These are phyloP conservation scores for Melaleuca alternifolia DNA, from an alignment of 345 rosid genomes.

Conservation along the genomic window DNA sequence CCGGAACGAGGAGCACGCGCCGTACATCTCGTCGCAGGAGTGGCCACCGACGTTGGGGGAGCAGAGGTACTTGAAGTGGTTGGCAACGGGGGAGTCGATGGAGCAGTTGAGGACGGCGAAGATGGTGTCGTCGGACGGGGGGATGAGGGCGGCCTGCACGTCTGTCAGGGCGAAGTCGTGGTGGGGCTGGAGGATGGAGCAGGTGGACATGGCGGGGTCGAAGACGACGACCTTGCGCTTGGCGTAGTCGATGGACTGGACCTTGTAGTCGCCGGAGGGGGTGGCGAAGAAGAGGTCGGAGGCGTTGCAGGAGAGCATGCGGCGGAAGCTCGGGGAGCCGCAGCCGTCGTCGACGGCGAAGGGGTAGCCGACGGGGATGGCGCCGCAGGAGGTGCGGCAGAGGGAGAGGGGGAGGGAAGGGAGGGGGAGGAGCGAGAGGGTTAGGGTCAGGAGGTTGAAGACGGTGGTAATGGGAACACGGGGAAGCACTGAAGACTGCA, in stretches of 20 bases:
- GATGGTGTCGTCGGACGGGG: slow-evolving; percentile 77
- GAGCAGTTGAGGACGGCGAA: slow-evolving; percentile 84
- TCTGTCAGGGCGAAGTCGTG: slow-evolving; percentile 71
- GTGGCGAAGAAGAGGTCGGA: slow-evolving; percentile 55
- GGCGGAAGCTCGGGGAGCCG: slow-evolving; percentile 71
- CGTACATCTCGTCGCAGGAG: slow-evolving; percentile 80
- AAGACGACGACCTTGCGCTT: slow-evolving; percentile 43
- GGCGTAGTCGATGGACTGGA: slow-evolving; percentile 63
- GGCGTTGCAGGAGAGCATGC: slow-evolving; percentile 60
- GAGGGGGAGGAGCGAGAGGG: background rate
- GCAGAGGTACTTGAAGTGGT: slow-evolving; percentile 69
- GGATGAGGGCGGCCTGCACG: slow-evolving; percentile 51
- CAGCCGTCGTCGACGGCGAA: slow-evolving; percentile 85
- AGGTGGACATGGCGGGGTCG: slow-evolving; percentile 93
- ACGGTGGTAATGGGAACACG: background rate
- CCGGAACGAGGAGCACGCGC: slow-evolving; percentile 58
- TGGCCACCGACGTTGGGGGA: slow-evolving; percentile 53
- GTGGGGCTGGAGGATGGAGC: slow-evolving; percentile 92
- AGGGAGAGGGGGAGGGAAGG: background rate
- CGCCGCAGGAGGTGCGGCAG: slow-evolving; percentile 62
- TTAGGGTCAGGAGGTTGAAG: background rate
- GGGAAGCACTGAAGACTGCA: background rate
- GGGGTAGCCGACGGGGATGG: slow-evolving; percentile 59
- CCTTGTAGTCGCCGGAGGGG: slow-evolving; percentile 79
- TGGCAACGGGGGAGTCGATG: slow-evolving; percentile 64